These are phyloP conservation scores for Gyrodon lividus DNA, from an alignment of 768 basidiomycete genomes.

Conservation along the genomic window DNA sequence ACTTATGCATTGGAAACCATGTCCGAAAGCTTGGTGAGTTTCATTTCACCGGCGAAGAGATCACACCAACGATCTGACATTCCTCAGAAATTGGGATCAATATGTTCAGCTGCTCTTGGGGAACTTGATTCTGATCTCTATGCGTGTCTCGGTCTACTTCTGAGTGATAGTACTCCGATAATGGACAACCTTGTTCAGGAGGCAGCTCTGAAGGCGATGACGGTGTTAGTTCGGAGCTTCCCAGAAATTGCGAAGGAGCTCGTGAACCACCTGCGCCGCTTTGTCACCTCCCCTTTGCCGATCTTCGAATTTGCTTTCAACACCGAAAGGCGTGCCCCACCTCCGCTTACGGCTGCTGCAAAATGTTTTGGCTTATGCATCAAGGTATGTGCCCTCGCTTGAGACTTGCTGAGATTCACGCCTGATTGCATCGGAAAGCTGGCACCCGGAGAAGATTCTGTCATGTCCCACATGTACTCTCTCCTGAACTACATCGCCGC, in stretches of 20 bases:
- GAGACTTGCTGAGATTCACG: background rate
- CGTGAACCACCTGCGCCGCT: constrained; percentile 78
- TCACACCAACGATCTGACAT: too few species aligned
- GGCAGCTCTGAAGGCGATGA: constrained; percentile 83
- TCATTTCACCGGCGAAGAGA: background rate
- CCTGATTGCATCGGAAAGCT: constrained; percentile 44
- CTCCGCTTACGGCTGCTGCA: constrained; percentile 80
- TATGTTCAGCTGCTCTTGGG: constrained; percentile 72
- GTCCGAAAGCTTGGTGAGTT: constrained; percentile 79
- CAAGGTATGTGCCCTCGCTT: constrained; percentile 45
- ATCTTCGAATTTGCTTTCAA: constrained; percentile 87
- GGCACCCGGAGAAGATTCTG: constrained; percentile 81
- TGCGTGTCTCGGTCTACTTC: constrained; percentile 63
- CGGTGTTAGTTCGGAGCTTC: constrained; percentile 85
- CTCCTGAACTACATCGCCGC: constrained; percentile 89
- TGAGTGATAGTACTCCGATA: constrained; percentile 80
- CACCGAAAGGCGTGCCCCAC: constrained; percentile 68
- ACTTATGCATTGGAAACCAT: constrained; percentile 94
- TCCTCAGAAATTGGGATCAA: constrained; percentile 76
- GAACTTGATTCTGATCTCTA: constrained; percentile 70
- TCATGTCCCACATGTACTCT: constrained; percentile 96
- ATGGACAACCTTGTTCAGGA: constrained; percentile 85
- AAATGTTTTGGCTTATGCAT: constrained; percentile 90
- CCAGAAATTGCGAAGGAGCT: constrained; percentile 73
- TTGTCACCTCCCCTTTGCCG: constrained; percentile 83